A percentile compares a stretch with the other conserved stretches of the same genome.
Evolutionary conservation across 371 early-diverging fungal species (phyloP).

Genomic region (Mortierella sp.): DNA sequence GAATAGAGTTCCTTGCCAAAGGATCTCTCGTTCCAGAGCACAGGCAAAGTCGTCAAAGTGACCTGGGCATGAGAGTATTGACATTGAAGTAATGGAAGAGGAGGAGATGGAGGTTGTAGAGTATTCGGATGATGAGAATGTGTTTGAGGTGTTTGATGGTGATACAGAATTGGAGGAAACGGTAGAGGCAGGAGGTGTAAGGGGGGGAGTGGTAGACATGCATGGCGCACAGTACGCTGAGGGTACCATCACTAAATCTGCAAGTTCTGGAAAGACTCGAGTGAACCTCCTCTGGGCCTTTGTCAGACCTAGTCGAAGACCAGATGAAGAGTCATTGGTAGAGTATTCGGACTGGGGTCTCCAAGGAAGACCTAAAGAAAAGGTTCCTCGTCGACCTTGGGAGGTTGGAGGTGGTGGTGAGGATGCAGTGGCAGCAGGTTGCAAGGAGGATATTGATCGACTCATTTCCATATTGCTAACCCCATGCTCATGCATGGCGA

Average conservation of each 20-base stretch:
- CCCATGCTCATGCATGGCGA: not conserved
- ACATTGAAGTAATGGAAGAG: not conserved
- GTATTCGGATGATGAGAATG: constrained; percentile 16
- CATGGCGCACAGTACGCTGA: constrained; percentile 37
- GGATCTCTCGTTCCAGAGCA: constrained; percentile 67
- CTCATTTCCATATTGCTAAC: constrained; percentile 4
- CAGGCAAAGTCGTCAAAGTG: constrained; percentile 57
- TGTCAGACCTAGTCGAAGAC: constrained; percentile 13
- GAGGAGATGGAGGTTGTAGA: not conserved
- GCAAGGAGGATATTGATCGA: constrained; percentile 2
- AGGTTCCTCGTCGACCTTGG: constrained; percentile 15
- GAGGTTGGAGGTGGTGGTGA: not conserved
- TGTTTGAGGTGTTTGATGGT: constrained; percentile 19
- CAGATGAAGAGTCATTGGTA: constrained; percentile 11
- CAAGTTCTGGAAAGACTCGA: constrained; percentile 40
- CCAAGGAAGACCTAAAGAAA: constrained; percentile 38
- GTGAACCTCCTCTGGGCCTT: constrained; percentile 34
- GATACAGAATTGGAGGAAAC: constrained; percentile 13
- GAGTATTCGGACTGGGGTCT: constrained; percentile 41
- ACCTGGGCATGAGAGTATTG: constrained; percentile 20
- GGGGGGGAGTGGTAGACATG: constrained; percentile 38
- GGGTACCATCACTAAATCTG: constrained; percentile 34
- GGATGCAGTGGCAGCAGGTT: not conserved
- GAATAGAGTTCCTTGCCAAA: constrained; percentile 70
- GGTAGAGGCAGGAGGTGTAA: constrained; percentile 12